Conservation (phyloP, 2,329 filamentous ascomycete genomes). For the Cordyceps cicadae region DNA sequence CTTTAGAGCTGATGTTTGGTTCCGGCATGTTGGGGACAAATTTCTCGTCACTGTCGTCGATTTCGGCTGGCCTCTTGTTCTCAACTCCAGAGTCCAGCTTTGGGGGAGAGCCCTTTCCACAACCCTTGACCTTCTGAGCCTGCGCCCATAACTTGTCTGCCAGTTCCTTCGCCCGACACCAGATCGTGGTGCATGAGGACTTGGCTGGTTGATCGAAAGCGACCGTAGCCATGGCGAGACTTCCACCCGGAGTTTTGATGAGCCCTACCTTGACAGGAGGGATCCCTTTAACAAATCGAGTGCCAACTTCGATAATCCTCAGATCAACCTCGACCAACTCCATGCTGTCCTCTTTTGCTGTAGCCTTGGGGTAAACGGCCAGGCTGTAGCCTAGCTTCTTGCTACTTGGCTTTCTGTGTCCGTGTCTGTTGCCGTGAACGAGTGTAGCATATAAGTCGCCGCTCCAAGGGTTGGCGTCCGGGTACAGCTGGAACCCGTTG, state of each 20-base stretch:
- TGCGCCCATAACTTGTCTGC: conserved; percentile 18
- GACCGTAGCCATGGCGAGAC: conserved; percentile 46
- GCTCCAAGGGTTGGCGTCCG: conserved; percentile 38
- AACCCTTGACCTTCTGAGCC: conserved; percentile 14
- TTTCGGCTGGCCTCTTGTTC: neutral
- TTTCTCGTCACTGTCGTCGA: neutral
- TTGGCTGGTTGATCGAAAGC: conserved; percentile 26
- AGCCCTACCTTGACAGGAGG: conserved; percentile 52
- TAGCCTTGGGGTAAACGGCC: conserved; percentile 32
- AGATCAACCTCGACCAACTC: conserved; percentile 47
- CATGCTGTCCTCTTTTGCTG: conserved; percentile 42
- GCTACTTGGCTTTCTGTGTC: conserved; percentile 23
- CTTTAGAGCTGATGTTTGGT: neutral
- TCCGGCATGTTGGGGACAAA: neutral
- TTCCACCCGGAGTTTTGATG: conserved; percentile 48
- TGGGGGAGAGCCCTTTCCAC: neutral
- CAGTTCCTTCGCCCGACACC: conserved; percentile 39
- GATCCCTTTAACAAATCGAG: conserved; percentile 45
- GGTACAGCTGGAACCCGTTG: conserved; percentile 55
- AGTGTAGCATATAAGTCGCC: conserved; percentile 38
- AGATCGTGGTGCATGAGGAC: conserved; percentile 37
- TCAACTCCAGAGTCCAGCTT: neutral
- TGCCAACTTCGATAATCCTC: conserved; percentile 52
- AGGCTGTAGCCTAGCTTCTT: conserved; percentile 43
- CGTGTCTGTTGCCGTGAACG: conserved; percentile 27